These are phyloP conservation scores for Ettlia oleoabundans DNA, from an alignment of 139 green algal species.

Conservation along the genomic window DNA sequence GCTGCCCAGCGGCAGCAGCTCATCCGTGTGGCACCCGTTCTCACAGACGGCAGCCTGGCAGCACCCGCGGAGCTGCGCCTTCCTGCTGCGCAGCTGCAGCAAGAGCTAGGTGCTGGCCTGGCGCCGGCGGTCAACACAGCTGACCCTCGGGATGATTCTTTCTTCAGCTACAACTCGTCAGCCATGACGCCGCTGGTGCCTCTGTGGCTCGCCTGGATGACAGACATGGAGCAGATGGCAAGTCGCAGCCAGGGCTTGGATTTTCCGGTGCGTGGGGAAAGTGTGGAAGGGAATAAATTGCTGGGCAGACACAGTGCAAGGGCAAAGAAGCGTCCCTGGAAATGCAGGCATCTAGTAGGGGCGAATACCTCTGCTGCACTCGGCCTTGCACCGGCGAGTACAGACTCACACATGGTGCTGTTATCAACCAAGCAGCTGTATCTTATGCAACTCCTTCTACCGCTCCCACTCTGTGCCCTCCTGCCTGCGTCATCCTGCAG, in stretches of 20 bases:
- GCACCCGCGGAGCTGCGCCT: slow-evolving; percentile 17
- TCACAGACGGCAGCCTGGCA: not conserved
- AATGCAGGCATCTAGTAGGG: not conserved
- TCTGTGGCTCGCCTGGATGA: slow-evolving; percentile 40
- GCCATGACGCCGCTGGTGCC: slow-evolving; percentile 41
- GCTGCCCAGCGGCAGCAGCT: not conserved
- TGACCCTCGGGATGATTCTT: not conserved
- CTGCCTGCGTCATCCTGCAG: too few relatives aligned
- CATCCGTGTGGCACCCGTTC: slow-evolving; percentile 11
- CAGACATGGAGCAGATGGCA: slow-evolving; percentile 25
- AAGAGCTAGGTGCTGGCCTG: slow-evolving; percentile 14
- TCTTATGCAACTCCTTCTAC: too few relatives aligned
- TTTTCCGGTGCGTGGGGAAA: slow-evolving; percentile 42
- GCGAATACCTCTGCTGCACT: too few relatives aligned
- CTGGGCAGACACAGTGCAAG: not conserved
- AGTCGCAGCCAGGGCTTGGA: slow-evolving; percentile 48
- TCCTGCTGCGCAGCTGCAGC: not conserved
- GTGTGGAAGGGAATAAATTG: too few relatives aligned
- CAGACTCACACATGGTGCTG: too few relatives aligned
- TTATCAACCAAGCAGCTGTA: not conserved
- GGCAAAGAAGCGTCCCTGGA: not conserved
- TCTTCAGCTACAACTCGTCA: slow-evolving; percentile 35
- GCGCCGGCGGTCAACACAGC: not conserved
- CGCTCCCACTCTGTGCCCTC: too few relatives aligned
- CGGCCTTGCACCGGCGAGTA: too few relatives aligned